Evolutionary conservation across 345 rosid genomes (phyloP), one percentile per base, ranked within the genome.

Genomic region (Gossypium sturtianum): DNA sequence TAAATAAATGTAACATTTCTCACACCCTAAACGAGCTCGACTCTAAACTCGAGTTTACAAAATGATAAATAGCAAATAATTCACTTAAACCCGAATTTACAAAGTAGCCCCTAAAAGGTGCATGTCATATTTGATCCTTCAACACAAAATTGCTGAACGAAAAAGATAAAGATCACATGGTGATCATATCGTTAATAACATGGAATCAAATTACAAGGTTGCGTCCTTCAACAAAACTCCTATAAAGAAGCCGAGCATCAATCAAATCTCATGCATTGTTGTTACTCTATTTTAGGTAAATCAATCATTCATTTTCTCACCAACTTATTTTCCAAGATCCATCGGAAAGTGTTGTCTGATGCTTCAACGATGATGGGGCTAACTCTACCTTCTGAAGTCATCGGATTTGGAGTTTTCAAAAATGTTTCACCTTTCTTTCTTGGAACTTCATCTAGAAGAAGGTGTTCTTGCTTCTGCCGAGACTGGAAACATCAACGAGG

Each of bases 361-460:
- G 95, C 93, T 2, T 85, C 97, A 0, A 84, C 82, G 22, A 73
- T 86, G 58, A 34, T 89, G 87, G 88, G 98, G 98, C 16, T 91
- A 84, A 62, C 19, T 76, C 0, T 92, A 87, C 80, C 81, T 95
- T 12, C 97, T 93, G 0, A 91, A 87, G 22, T 84, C 83, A 13
- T 60, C 82, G 72, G 23, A 9, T 20, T 57, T 57, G 19, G 19
- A 57, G 61, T 22, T 57, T 56, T 57, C 61, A 22, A 10, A 25
- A 9, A 57, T 57, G 22, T 10, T 57, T 57, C 13, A 2, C 6
- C 27, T 2, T 57, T 4, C 61, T 10, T 57, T 10, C 27, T 9
- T 56, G 60, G 25, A 8, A 23, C 25, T 56, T 20, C 60, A 20
- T 56, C 60, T 56, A 11, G 29, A 57, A 56, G 13, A 4, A 48